These are phyloP conservation scores for Penium margaritaceum DNA, from an alignment of 139 green algal genomes.

Conservation along the genomic window DNA sequence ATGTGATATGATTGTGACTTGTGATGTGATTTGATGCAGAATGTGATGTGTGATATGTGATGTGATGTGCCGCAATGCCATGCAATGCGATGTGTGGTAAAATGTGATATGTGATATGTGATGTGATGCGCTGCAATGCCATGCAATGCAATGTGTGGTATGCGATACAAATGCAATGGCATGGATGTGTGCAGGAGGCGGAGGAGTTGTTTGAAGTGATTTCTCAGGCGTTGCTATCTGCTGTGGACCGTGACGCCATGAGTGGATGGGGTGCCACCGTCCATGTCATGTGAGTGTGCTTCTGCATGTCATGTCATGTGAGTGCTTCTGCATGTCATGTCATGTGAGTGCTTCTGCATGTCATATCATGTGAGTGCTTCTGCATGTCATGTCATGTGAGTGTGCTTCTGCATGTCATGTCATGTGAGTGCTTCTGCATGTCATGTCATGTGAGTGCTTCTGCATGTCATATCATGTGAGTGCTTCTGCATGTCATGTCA, in stretches of 20 bases:
- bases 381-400: slow-evolving; percentile 5
- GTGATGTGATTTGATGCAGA: too few relatives aligned
- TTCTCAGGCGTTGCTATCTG: slow-evolving; percentile 79
- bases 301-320: slow-evolving; percentile 1
- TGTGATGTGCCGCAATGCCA: too few relatives aligned
- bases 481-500: background rate
- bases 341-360: background rate
- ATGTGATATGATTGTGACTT: too few relatives aligned
- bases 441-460: background rate
- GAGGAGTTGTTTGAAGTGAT: slow-evolving; percentile 97
- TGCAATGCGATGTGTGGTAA: too few relatives aligned
- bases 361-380: background rate
- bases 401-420: background rate
- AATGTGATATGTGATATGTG: too few relatives aligned
- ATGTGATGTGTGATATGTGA: too few relatives aligned
- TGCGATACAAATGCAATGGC: too few relatives aligned
- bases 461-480: background rate
- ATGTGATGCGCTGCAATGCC: too few relatives aligned
- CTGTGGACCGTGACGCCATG: slow-evolving; percentile 84
- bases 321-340: background rate
- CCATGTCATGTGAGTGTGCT: slow-evolving; percentile 75
- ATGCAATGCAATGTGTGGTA: too few relatives aligned
- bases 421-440: background rate
- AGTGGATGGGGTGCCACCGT: slow-evolving; percentile 90
- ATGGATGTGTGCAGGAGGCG: slow-evolving; percentile 48